phyloP scores from a whole-genome alignment of 78 protist genomes.

The Bigelowiella natans region DNA sequence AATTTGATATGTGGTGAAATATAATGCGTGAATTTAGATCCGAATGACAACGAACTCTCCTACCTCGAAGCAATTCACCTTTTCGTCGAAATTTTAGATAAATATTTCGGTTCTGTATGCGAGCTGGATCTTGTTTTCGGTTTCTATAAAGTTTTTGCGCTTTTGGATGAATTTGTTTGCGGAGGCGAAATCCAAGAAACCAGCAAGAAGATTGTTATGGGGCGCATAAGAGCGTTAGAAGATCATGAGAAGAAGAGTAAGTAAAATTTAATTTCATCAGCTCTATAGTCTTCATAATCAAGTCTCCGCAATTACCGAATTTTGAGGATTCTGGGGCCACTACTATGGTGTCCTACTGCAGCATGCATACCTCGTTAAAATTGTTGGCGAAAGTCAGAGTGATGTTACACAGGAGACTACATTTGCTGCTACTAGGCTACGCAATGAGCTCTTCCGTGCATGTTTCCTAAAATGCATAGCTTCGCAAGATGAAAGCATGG shows the following conservation, averaged over 20 bases:
- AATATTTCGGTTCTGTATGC: slow-evolving; percentile 90
- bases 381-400: no score
- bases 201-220: slow-evolving; percentile 32
- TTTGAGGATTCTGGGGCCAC: no score
- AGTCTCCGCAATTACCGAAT: no score
- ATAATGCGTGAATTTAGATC: not conserved
- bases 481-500: no score
- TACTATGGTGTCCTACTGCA: no score
- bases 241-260: not conserved
- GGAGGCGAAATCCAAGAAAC: slow-evolving; percentile 98
- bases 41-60: slow-evolving; percentile 82
- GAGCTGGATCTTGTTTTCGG: slow-evolving; percentile 94
- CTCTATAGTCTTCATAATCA: no score
- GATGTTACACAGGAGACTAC: no score
- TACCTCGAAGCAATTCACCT: slow-evolving; percentile 85
- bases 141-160: slow-evolving; percentile 79
- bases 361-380: no score
- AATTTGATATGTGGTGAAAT: not conserved
- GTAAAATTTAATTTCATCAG: no score
- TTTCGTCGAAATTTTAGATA: slow-evolving; percentile 74
- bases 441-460: no score
- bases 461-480: no score
- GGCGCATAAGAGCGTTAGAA: slow-evolving; percentile 32
- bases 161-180: slow-evolving; percentile 85
- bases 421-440: no score